Evolutionary conservation across 371 early-diverging fungal species (phyloP).

Genomic region (Fennellomyces sp.): DNA sequence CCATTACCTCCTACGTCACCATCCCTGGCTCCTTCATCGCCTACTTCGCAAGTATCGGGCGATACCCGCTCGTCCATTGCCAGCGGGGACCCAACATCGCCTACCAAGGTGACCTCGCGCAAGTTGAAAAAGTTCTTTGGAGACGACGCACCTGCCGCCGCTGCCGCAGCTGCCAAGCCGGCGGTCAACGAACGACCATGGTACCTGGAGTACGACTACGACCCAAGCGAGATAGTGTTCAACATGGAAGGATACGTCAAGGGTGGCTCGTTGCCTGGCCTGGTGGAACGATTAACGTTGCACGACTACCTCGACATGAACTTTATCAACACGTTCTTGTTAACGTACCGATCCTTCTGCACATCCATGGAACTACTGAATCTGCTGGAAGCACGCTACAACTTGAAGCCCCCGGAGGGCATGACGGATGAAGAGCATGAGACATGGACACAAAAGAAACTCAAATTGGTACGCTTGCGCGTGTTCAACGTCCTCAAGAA

Average conservation of each 20-base stretch:
- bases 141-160: slow-evolving; percentile 47
- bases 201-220: slow-evolving; percentile 41
- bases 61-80: neutral
- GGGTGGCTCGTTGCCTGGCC: slow-evolving; percentile 85
- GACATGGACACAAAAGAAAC: slow-evolving; percentile 83
- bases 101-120: slow-evolving; percentile 9
- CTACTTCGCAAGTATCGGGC: neutral
- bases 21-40: neutral
- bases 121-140: slow-evolving; percentile 72
- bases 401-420: slow-evolving; percentile 71
- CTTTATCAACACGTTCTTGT: slow-evolving; percentile 82
- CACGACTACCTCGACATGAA: slow-evolving; percentile 81
- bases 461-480: slow-evolving; percentile 82
- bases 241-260: slow-evolving; percentile 85
- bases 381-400: slow-evolving; percentile 72
- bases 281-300: slow-evolving; percentile 87
- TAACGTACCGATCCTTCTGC: slow-evolving; percentile 91
- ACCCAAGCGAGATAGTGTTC: slow-evolving; percentile 71
- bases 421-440: slow-evolving; percentile 66
- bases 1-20: neutral
- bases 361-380: slow-evolving; percentile 74
- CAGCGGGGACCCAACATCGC: neutral
- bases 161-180: slow-evolving; percentile 19
- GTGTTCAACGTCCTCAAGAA: slow-evolving; percentile 90
- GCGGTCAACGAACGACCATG: slow-evolving; percentile 22